A percentile compares a stretch with the other conserved stretches of the same genome.
These are phyloP conservation scores for Camillea tinctor DNA, from an alignment of 2,329 filamentous ascomycete species.

Conservation along the genomic window DNA sequence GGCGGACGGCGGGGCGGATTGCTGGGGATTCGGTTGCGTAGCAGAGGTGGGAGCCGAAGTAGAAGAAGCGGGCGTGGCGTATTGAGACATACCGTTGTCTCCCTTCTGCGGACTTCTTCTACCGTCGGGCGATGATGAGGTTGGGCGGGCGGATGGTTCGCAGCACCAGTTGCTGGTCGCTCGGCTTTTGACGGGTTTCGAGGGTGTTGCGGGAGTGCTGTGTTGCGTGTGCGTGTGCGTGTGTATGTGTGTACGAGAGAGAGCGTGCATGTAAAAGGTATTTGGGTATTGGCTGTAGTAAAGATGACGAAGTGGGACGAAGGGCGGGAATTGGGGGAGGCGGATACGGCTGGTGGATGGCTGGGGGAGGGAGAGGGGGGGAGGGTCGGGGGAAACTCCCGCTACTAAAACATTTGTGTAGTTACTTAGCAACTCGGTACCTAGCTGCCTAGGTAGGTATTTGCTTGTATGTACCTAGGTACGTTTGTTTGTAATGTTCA, in stretches of 20 bases:
- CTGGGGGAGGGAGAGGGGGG: no score
- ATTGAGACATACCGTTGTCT: constrained; percentile 20
- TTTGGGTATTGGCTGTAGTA: not conserved
- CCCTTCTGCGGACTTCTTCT: constrained; percentile 16
- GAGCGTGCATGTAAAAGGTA: not conserved
- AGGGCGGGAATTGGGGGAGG: not conserved
- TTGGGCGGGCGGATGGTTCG: not conserved
- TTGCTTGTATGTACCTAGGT: no score
- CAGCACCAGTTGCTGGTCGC: constrained; percentile 10
- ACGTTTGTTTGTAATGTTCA: no score
- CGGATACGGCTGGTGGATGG: not conserved
- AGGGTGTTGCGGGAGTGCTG: constrained; percentile 21
- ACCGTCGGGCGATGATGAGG: constrained; percentile 8
- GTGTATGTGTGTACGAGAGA: not conserved
- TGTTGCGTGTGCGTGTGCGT: no score
- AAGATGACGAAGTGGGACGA: constrained; percentile 2
- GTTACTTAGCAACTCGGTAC: no score
- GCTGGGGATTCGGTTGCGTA: constrained; percentile 10
- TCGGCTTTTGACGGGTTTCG: constrained; percentile 37
- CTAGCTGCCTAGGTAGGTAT: no score
- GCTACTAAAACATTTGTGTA: no score
- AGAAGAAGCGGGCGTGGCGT: constrained; percentile 12
- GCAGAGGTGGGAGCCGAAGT: constrained; percentile 6
- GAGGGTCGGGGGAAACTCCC: no score
- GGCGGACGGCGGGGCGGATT: constrained; percentile 12